Conservation (phyloP, 2,329 filamentous ascomycete genomes). For the Diaporthe batatas region DNA sequence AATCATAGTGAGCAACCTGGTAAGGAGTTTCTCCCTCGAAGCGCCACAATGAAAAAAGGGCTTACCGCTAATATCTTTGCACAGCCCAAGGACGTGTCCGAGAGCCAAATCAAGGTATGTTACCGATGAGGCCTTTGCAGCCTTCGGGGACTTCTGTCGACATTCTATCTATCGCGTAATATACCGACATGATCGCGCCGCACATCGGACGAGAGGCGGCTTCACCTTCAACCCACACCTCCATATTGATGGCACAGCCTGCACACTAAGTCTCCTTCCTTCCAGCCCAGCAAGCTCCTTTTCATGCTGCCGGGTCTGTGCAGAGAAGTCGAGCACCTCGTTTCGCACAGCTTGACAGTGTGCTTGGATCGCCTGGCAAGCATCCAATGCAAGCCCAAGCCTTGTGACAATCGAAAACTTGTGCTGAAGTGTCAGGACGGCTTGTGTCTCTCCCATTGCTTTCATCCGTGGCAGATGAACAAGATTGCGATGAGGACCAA, state of each 20-base stretch:
- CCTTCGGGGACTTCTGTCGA: slow-evolving; percentile 79
- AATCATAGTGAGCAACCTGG: slow-evolving; percentile 98
- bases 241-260: slow-evolving; percentile 41
- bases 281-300: slow-evolving; percentile 48
- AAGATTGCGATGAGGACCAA: slow-evolving; percentile 51
- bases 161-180: slow-evolving; percentile 59
- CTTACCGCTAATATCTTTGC: slow-evolving; percentile 59
- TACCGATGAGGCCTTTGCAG: slow-evolving; percentile 81
- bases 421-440: slow-evolving; percentile 46
- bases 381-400: slow-evolving; percentile 51
- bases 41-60: background rate
- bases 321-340: slow-evolving; percentile 70
- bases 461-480: slow-evolving; percentile 47
- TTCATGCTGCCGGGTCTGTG: slow-evolving; percentile 34
- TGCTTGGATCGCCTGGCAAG: slow-evolving; percentile 67
- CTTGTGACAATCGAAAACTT: slow-evolving; percentile 37
- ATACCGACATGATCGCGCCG: slow-evolving; percentile 46
- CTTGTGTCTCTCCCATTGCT: slow-evolving; percentile 41
- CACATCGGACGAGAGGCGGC: slow-evolving; percentile 45
- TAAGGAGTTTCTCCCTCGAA: slow-evolving; percentile 64
- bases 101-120: slow-evolving; percentile 99
- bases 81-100: slow-evolving; percentile 95
- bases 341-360: slow-evolving; percentile 60
- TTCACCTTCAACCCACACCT: slow-evolving; percentile 37
- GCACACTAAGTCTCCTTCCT: slow-evolving; percentile 56